phyloP scores from a whole-genome alignment of 257 asterid genomes.

The Plantago ovata region DNA sequence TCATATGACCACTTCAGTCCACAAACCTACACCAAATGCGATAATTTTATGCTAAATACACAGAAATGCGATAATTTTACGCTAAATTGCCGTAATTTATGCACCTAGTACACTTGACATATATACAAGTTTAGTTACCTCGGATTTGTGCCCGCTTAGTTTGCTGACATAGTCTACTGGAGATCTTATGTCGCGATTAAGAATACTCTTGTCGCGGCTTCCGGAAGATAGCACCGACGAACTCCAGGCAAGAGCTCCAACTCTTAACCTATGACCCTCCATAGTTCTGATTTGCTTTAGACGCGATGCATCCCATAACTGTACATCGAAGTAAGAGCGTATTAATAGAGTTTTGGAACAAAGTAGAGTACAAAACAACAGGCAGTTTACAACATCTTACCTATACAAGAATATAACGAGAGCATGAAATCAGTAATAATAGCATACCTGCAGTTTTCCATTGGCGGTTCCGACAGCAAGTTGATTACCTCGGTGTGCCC shows the following conservation, averaged over 20 bases:
- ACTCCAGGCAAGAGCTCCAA: constrained; percentile 98
- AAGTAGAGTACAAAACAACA: neutral
- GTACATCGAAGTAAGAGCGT: constrained; percentile 5
- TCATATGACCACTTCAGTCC: constrained; percentile 98
- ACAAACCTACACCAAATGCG: constrained; percentile 61
- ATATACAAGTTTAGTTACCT: constrained; percentile 37
- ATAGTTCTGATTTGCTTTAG: constrained; percentile 86
- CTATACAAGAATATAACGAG: constrained; percentile 13
- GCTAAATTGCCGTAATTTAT: neutral
- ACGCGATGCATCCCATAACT: constrained; percentile 95
- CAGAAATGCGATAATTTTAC: neutral
- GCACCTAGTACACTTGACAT: neutral
- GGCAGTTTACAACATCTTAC: neutral
- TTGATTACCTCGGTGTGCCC: constrained; percentile 91
- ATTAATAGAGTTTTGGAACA: neutral
- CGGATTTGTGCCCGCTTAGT: constrained; percentile 90
- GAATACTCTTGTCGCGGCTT: constrained; percentile 91
- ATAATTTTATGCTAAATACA: neutral
- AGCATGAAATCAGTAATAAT: neutral
- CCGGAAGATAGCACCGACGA: constrained; percentile 77
- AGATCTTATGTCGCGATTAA: constrained; percentile 82
- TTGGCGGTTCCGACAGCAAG: constrained; percentile 92
- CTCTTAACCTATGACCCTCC: constrained; percentile 89
- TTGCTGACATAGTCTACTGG: constrained; percentile 74
- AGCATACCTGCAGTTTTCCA: constrained; percentile 90